A percentile compares a stretch with the other conserved stretches of the same genome.
Conservation (phyloP, 768 basidiomycete species). For the Tremella yokohamensis region DNA sequence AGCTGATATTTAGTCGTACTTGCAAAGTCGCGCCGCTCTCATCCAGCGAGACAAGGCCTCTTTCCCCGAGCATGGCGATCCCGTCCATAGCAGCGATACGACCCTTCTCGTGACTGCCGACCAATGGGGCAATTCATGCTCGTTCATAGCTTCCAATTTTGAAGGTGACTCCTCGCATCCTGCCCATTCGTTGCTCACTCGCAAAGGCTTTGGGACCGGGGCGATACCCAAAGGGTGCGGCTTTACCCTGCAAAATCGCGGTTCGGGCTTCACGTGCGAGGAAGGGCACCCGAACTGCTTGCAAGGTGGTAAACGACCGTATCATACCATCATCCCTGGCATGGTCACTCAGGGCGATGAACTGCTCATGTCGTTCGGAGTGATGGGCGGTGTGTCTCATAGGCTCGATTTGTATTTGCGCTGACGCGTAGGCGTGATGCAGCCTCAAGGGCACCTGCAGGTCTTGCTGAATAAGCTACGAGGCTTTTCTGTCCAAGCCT, state of each 20-base stretch:
- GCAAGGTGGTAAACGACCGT: constrained; percentile 77
- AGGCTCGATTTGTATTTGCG: not conserved
- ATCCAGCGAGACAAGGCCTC: constrained; percentile 72
- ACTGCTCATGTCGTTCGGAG: constrained; percentile 55
- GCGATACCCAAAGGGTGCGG: constrained; percentile 92
- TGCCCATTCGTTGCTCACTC: not conserved
- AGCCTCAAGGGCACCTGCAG: constrained; percentile 96
- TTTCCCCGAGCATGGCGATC: constrained; percentile 69
- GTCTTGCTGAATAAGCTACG: constrained; percentile 85
- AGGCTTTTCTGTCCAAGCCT: constrained; percentile 80
- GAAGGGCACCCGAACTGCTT: constrained; percentile 82
- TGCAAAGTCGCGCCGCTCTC: constrained; percentile 70
- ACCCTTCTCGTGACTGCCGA: constrained; percentile 84
- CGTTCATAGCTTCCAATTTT: constrained; percentile 51
- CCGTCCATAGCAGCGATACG: constrained; percentile 81
- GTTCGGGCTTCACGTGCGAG: constrained; percentile 73
- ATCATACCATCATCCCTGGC: constrained; percentile 74
- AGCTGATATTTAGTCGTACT: constrained; percentile 61
- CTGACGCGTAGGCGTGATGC: constrained; percentile 43
- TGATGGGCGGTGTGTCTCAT: constrained; percentile 59
- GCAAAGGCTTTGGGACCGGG: constrained; percentile 73
- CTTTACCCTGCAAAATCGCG: constrained; percentile 94
- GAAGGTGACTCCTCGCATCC: constrained; percentile 29
- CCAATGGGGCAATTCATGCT: constrained; percentile 53
- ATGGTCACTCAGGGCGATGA: constrained; percentile 41